Base-by-base conservation (phyloP, 495 filamentous ascomycete genomes). In the Trichoderma asperelloides region DNA sequence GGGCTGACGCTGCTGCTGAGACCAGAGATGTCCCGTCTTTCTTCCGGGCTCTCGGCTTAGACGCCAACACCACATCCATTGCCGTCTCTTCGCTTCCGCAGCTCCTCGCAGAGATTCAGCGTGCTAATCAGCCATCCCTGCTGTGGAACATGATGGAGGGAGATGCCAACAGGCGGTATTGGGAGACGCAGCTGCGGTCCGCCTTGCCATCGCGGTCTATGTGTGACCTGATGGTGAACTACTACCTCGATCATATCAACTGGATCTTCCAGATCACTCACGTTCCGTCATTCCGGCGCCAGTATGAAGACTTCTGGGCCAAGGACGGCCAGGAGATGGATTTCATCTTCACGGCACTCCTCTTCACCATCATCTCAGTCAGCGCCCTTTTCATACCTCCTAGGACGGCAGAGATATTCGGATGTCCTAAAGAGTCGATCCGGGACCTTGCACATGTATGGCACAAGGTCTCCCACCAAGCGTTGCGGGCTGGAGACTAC, bases 201-300 rank as follows among this genome's bases (percentile, higher is more conserved):
- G 55, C 27, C 13, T 18, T 60, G 27, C 55, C 55, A 2, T 60
- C 55, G 25, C 27, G 55, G 55, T 15, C 55, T 25, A 60, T 60
- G 55, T 60, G 55, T 7, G 55, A 60, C n/a, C 25, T 60, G 16
- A 23, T 60, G 55, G 23, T 60, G 23, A 60, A 60, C 55, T 60
- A 60, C n/a, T 60, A 60, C 55, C 23, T 60, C 25, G 55, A 60
- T 18, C 55, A 60, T 25, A 30, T 60, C 55, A 60, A 60, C 25
- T 60, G 55, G 55, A 33, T 60, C 8, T 60, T 60, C 55, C 55
- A 60, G 55, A 60, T 60, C 55, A 60, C 55, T 25, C 55, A 60
- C 55, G 55, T 60, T 2, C 55, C 55, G 55, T 60, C 55, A 2
- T 60, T 60, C 13, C 55, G 55, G 2, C 55, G 25, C 55, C 11